Evolutionary conservation across 2,329 filamentous ascomycete genomes (phyloP).

Genomic region (Diaporthe sp.): DNA sequence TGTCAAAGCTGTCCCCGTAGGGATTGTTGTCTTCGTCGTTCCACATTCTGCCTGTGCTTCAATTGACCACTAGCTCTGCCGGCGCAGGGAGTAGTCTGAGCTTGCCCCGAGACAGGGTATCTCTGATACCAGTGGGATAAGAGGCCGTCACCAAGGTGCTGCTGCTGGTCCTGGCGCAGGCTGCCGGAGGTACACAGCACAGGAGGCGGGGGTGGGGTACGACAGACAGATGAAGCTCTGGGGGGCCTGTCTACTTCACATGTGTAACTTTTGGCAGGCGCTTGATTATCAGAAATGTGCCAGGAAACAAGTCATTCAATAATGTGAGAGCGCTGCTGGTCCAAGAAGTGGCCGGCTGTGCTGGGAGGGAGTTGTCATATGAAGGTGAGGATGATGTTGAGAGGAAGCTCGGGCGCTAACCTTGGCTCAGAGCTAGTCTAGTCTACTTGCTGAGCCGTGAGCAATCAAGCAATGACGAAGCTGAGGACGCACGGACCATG

Average conservation of each 20-base stretch:
- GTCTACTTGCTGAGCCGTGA: slow-evolving; percentile 6
- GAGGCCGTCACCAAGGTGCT: not conserved
- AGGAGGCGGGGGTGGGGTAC: slow-evolving; percentile 36
- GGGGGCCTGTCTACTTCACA: not conserved
- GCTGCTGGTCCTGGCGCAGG: slow-evolving; percentile 25
- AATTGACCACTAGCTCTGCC: not conserved
- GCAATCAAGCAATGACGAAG: slow-evolving; percentile 32
- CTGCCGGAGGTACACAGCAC: slow-evolving; percentile 25
- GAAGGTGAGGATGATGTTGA: slow-evolving; percentile 26
- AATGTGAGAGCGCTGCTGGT: not conserved
- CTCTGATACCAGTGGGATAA: not conserved
- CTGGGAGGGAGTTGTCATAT: not conserved
- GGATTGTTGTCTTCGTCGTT: slow-evolving; percentile 99
- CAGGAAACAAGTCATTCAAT: not conserved
- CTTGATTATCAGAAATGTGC: not conserved
- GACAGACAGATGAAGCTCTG: slow-evolving; percentile 13
- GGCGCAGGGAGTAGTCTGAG: too few species aligned
- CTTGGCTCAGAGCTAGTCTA: slow-evolving; percentile 25
- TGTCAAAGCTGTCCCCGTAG: slow-evolving; percentile 91
- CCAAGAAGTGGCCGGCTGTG: not conserved
- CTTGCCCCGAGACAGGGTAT: not conserved
- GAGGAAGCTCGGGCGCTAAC: slow-evolving; percentile 19
- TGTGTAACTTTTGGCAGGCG: not conserved
- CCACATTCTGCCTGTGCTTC: slow-evolving; percentile 78
- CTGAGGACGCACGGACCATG: slow-evolving; percentile 20